Evolutionary conservation across 2,329 filamentous ascomycete genomes (phyloP).

Genomic region (Paraphoma sp.): DNA sequence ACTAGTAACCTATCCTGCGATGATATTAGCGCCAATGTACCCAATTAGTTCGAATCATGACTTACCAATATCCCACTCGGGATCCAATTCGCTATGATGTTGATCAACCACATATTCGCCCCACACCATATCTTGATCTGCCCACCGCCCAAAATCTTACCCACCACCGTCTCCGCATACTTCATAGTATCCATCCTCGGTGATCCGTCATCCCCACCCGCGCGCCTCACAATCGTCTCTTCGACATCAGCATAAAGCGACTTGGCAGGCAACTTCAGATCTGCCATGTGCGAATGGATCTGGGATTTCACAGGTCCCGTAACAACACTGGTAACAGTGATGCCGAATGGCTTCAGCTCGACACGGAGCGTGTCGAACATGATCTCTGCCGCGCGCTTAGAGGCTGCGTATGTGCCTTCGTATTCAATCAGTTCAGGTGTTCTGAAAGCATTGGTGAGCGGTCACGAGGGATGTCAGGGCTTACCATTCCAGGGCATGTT

Average conservation of each 20-base stretch:
- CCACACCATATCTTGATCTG: slow-evolving; percentile 3
- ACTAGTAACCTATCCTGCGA: background rate
- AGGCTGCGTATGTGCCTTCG: slow-evolving; percentile 34
- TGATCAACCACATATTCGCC: background rate
- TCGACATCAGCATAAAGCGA: slow-evolving; percentile 4
- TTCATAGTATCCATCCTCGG: slow-evolving; percentile 8
- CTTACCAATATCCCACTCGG: background rate
- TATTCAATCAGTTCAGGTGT: background rate
- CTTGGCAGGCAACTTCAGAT: slow-evolving; percentile 5
- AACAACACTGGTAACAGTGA: slow-evolving; percentile 20
- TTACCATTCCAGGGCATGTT: slow-evolving; percentile 1
- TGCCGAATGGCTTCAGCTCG: slow-evolving; percentile 21
- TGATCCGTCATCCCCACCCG: slow-evolving; percentile 6
- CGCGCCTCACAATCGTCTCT: slow-evolving; percentile 1
- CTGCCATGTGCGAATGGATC: background rate
- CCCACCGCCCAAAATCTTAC: background rate
- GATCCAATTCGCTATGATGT: background rate
- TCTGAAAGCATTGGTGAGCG: background rate
- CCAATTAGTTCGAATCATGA: background rate
- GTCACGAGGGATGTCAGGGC: no score
- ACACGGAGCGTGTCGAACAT: slow-evolving; percentile 23
- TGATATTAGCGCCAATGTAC: background rate
- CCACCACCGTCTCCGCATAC: slow-evolving; percentile 20
- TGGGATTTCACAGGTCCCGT: slow-evolving; percentile 12
- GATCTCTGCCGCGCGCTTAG: slow-evolving; percentile 45